Base-by-base conservation (phyloP, 768 basidiomycete genomes). In the Boletales sp. region DNA sequence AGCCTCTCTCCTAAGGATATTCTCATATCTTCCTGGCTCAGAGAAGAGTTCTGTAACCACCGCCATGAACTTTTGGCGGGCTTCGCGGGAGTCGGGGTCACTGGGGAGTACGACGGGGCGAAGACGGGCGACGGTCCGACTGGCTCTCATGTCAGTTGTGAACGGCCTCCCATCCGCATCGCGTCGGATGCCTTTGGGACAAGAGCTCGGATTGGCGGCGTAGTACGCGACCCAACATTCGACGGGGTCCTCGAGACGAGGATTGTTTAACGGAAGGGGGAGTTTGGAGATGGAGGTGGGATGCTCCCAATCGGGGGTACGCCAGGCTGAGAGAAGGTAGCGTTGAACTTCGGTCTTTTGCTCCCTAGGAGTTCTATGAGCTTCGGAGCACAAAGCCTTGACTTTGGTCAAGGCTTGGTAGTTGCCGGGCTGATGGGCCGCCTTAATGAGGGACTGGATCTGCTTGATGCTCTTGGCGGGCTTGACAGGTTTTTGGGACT, bases 81-180 rank as follows among this genome's bases (percentile, higher is more conserved):
- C 51, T 2, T 72, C 63, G 17, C 62, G 63, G 41, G 65, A 66
- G 11, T 69, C 69, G 40, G 64, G 51, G 50, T 69, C 68, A 30
- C 56, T 64, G 1, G 61, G 55, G 47, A 67, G 60, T 27, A 70
- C 63, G 12, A 66, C 50, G 2, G 76, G 76, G 35, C 76, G 70
- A 24, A 78, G 73, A n/a, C 74, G 74, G 8, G 76, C 77, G 15
- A 78, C 71, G n/a, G 61, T 70, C 30, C 76, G 71, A 58, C 74
- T 76, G 2, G 76, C 76, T 45, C 66, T 71, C 59, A 78, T 70
- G 57, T 78, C 76, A 7, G 68, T 59, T 36, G 75, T 63, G 55
- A 60, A 58, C 1, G 76, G 76, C 18, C 61, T 64, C 13, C 69
- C 68, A 48, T 65, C 62, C 11, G 61, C 47, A 54, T 73, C 72